phyloP scores from a whole-genome alignment of 805 yeast genomes.

The Starmerella bombicola region DNA sequence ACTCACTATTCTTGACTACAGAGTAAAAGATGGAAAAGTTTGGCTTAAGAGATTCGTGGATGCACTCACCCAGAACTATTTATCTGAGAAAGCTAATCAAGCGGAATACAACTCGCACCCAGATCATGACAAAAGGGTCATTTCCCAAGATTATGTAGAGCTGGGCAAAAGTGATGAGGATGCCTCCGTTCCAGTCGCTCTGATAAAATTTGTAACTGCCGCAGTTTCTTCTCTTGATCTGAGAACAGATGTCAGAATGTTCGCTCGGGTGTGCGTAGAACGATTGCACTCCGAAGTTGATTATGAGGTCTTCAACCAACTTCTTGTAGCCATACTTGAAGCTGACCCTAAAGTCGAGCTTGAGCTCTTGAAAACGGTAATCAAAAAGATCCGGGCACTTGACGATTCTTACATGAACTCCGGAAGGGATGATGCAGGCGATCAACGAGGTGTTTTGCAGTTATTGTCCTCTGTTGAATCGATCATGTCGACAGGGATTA shows the following conservation, averaged over 20 bases:
- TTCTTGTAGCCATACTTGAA: constrained; percentile 8
- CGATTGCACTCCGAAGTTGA: constrained; percentile 14
- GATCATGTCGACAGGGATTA: constrained; percentile 6
- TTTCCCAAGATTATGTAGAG: too few relatives aligned
- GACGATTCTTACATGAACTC: constrained; percentile 1
- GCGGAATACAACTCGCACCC: neutral
- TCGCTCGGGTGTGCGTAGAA: constrained; percentile 5
- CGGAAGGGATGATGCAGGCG: constrained; percentile 5
- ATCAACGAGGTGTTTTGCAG: constrained; percentile 5
- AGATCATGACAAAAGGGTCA: too few relatives aligned
- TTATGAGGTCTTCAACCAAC: constrained; percentile 13
- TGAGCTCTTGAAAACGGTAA: constrained; percentile 3
- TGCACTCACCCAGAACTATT: constrained; percentile 8
- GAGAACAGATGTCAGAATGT: constrained; percentile 3
- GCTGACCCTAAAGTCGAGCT: constrained; percentile 9
- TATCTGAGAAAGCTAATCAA: neutral
- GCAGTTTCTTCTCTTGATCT: constrained; percentile 11
- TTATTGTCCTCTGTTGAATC: constrained; percentile 8
- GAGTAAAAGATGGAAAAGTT: constrained; percentile 12
- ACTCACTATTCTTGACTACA: constrained; percentile 14
- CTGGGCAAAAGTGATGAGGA: neutral
- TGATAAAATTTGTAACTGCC: constrained; percentile 14
- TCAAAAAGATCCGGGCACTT: neutral
- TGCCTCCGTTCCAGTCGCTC: constrained; percentile 5
- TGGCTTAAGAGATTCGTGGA: constrained; percentile 17